Conservation (phyloP, 2,329 filamentous ascomycete species). For the Ascocoryne sarcoides region DNA sequence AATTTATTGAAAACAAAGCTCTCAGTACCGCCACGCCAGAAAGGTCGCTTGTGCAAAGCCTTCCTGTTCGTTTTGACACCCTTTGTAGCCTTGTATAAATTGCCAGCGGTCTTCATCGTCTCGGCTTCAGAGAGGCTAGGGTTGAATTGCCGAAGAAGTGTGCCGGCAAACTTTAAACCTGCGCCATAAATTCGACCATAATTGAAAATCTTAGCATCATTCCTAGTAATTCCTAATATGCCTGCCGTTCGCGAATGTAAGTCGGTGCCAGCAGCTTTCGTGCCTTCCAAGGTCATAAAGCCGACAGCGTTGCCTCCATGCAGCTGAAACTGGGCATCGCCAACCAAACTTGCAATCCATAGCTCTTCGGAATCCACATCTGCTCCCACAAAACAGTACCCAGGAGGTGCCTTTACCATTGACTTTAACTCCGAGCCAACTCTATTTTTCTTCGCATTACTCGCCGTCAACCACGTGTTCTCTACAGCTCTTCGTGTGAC, state of each 20-base stretch:
- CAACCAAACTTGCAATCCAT: conserved; percentile 94
- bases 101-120: conserved; percentile 66
- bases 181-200: conserved; percentile 99
- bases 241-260: conserved; percentile 86
- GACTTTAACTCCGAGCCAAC: conserved; percentile 96
- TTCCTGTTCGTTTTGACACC: conserved; percentile 76
- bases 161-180: conserved; percentile 85
- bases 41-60: conserved; percentile 60
- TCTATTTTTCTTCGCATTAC: conserved; percentile 91
- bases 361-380: conserved; percentile 96
- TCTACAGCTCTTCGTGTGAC: conserved; percentile 91
- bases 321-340: conserved; percentile 87
- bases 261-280: conserved; percentile 88
- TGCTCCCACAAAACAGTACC: conserved; percentile 89
- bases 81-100: conserved; percentile 83
- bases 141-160: conserved; percentile 88
- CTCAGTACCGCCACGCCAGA: conserved; percentile 95
- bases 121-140: conserved; percentile 70
- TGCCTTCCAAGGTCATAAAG: conserved; percentile 97
- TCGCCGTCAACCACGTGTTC: conserved; percentile 96
- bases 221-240: conserved; percentile 88
- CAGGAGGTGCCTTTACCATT: conserved; percentile 86
- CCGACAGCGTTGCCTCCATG: conserved; percentile 96
- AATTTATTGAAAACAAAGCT: conserved; percentile 98
- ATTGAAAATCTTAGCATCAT: conserved; percentile 96